A percentile compares a stretch with the other conserved stretches of the same genome.
phyloP scores from a whole-genome alignment of 495 filamentous ascomycete genomes.

The Podospora appendiculata region DNA sequence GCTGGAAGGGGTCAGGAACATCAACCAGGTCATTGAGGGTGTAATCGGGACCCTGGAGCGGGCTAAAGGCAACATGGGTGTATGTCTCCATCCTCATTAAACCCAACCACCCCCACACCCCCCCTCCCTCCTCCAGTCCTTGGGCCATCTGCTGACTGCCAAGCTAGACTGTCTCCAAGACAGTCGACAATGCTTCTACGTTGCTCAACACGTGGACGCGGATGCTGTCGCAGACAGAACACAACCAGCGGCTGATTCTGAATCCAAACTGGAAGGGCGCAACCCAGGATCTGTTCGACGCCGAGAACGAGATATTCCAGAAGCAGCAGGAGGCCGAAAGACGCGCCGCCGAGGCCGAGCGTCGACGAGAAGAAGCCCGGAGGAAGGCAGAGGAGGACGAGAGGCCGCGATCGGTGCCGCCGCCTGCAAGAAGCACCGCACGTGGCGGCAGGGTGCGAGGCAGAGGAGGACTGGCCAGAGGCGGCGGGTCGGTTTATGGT shows the following conservation, averaged over 20 bases:
- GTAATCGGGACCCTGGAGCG: constrained; percentile 71
- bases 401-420: constrained; percentile 34
- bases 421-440: constrained; percentile 6
- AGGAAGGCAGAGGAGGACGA: constrained; percentile 69
- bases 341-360: constrained; percentile 64
- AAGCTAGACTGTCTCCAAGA: constrained; percentile 69
- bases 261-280: constrained; percentile 87
- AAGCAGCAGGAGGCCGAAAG: constrained; percentile 69
- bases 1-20: constrained; percentile 69
- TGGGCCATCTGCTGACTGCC: not conserved
- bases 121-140: not conserved
- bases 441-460: constrained; percentile 3
- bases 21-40: constrained; percentile 81
- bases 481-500: constrained; percentile 18
- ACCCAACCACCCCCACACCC: not conserved
- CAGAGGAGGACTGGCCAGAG: constrained; percentile 10
- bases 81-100: constrained; percentile 26
- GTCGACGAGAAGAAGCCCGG: constrained; percentile 62
- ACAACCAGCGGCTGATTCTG: constrained; percentile 87
- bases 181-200: constrained; percentile 80
- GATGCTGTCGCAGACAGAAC: constrained; percentile 92
- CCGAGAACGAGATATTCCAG: constrained; percentile 65
- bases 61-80: constrained; percentile 87
- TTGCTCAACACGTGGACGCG: constrained; percentile 95
- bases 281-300: constrained; percentile 70